A percentile compares a stretch with the other conserved stretches of the same genome.
Conservation (phyloP, 441 rosid species). For the Breynia disticha region DNA sequence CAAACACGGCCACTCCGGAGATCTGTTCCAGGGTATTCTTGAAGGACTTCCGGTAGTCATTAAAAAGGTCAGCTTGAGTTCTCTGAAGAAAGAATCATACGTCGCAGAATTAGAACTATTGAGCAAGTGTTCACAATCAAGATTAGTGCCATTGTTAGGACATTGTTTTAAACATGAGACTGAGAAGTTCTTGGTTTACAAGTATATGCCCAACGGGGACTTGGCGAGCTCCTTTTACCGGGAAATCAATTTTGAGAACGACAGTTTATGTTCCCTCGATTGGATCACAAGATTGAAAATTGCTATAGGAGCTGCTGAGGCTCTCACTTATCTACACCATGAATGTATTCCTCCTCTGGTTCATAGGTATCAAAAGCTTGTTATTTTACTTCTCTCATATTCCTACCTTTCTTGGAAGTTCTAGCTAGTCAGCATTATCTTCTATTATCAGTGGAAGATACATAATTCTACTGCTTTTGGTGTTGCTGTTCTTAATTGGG, state of each 20-base stretch:
- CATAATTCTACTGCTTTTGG: background rate
- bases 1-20: constrained; percentile 87
- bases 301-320: constrained; percentile 92
- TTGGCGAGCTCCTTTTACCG: constrained; percentile 68
- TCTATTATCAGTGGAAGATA: no score
- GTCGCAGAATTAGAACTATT: constrained; percentile 60
- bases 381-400: background rate
- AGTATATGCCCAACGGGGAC: constrained; percentile 75
- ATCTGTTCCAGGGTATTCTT: constrained; percentile 54
- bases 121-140: constrained; percentile 50
- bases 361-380: constrained; percentile 53
- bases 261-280: constrained; percentile 62
- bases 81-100: constrained; percentile 37
- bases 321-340: constrained; percentile 73
- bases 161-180: constrained; percentile 67
- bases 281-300: constrained; percentile 98
- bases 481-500: constrained; percentile 11
- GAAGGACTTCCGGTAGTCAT: constrained; percentile 46
- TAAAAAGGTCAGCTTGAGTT: constrained; percentile 47
- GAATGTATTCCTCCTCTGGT: constrained; percentile 81
- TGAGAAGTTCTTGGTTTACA: constrained; percentile 71
- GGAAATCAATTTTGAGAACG: constrained; percentile 35
- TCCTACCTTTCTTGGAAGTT: constrained; percentile 2
- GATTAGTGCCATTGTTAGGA: constrained; percentile 77
- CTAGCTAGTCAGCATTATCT: no score